These are phyloP conservation scores for Colletotrichum sublineola DNA, from an alignment of 2,329 filamentous ascomycete species.

Conservation along the genomic window DNA sequence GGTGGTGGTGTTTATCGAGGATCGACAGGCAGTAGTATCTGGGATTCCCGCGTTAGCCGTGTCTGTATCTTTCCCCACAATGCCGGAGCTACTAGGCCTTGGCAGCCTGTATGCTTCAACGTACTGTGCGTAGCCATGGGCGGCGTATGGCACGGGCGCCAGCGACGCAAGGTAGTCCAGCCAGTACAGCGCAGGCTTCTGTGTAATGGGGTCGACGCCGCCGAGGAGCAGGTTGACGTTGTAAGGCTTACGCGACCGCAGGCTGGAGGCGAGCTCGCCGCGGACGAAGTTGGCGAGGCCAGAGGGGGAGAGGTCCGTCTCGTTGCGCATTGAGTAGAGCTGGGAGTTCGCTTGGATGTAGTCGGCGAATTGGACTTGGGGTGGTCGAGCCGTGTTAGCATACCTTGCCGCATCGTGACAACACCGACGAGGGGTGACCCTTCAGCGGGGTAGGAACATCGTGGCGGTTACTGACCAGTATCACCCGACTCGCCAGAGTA, in stretches of 20 bases:
- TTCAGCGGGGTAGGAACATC: constrained; percentile 16
- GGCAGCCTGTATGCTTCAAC: constrained; percentile 50
- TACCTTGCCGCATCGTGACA: constrained; percentile 7
- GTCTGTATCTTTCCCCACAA: neutral
- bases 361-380: constrained; percentile 95
- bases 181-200: constrained; percentile 95
- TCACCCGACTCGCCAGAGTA: constrained; percentile 97
- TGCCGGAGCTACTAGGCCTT: neutral
- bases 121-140: constrained; percentile 97
- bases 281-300: constrained; percentile 95
- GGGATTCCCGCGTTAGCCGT: constrained; percentile 44
- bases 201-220: constrained; percentile 90
- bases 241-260: constrained; percentile 94
- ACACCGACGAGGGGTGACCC: neutral
- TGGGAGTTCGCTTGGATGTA: constrained; percentile 99
- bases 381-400: constrained; percentile 42
- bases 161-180: constrained; percentile 94
- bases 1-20: constrained; percentile 98
- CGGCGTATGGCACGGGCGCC: constrained; percentile 92
- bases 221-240: constrained; percentile 96
- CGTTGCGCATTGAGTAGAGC: constrained; percentile 98
- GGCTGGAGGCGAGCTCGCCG: constrained; percentile 88
- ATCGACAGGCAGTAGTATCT: constrained; percentile 98
- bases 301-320: constrained; percentile 88
- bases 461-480: constrained; percentile 72